Evolutionary conservation across 2,329 filamentous ascomycete genomes (phyloP).

Genomic region (Juglanconis oblonga): DNA sequence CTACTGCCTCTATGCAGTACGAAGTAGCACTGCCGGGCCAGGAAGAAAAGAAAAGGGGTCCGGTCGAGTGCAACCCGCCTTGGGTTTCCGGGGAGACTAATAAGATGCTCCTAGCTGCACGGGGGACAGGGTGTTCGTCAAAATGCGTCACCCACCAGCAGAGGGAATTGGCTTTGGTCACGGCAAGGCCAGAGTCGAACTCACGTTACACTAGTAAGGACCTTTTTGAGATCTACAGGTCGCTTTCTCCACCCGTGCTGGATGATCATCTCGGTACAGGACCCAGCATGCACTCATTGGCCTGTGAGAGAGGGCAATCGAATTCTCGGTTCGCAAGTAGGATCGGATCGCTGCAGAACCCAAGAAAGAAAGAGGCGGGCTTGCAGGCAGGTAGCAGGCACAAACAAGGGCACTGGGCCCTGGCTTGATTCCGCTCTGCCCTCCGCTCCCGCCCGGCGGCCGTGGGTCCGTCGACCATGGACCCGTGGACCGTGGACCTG

Average conservation of each 20-base stretch:
- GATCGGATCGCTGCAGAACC: not conserved
- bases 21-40: not conserved
- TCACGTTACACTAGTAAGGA: not conserved
- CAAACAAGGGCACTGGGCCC: too few relatives aligned
- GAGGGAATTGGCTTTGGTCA: not conserved
- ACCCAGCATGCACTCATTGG: not conserved
- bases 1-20: not conserved
- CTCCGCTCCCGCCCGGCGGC: too few relatives aligned
- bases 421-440: too few relatives aligned
- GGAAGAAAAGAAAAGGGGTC: not conserved
- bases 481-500: too few relatives aligned
- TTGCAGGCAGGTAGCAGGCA: too few relatives aligned
- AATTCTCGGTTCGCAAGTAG: not conserved
- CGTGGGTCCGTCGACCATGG: too few relatives aligned
- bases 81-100: slow-evolving; percentile 8
- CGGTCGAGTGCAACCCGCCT: not conserved
- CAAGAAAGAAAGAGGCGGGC: too few relatives aligned
- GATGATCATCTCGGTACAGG: not conserved
- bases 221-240: not conserved
- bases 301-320: not conserved
- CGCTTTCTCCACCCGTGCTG: too few relatives aligned
- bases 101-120: slow-evolving; percentile 1
- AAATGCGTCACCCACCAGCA: not conserved
- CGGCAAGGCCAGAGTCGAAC: not conserved
- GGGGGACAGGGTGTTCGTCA: not conserved